Evolutionary conservation across 176 grass and related monocot species (phyloP), one percentile per base, ranked within the genome.

Genomic region (Eragrostis nindensis): DNA sequence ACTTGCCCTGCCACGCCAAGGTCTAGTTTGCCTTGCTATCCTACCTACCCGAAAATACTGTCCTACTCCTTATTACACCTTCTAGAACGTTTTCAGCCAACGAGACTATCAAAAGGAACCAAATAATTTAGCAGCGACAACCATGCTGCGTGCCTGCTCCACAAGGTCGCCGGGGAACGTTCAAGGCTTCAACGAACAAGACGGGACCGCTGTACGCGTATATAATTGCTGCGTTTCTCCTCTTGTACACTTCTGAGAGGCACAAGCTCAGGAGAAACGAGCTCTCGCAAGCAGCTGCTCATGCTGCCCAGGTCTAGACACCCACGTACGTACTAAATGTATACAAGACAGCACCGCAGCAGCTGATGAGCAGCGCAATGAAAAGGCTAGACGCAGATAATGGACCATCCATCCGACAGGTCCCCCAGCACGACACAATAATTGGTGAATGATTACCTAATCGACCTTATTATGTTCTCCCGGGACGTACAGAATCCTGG

Each of bases 211-310:
- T 12, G 11, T 5, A 9, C 5, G 66, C 40, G 4, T 45, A 19
- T 21, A 44, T 44, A 44, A 24, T 24, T 69, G n/a, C 39, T 38
- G 17, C 25, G 44, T 38, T 38, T 38, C 26, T 66, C 17, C 29
- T 21, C 24, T 15, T 80, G 77, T 21, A 47, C 68, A 48, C 18
- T 41, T 17, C 68, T 79, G 62, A 63, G 27, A 24, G 42, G 32
- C 29, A 80, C n/a, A 67, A 36, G 25, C 16, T 59, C 55, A 18
- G 45, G 41, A 42, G 62, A 12, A 19, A 30, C 42, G 45, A 36
- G 30, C 47, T 55, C 46, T 2, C 6, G 55, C 16, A 16, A 49
- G n/a, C n/a, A n/a, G 14, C 8, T 66, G 76, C 6, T 5, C 45
- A 52, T 50, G 75, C 27, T 48, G 46, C 3, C 32, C 41, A 15